These are phyloP conservation scores for Camelina sativa DNA, from an alignment of 345 rosid genomes.

Conservation along the genomic window DNA sequence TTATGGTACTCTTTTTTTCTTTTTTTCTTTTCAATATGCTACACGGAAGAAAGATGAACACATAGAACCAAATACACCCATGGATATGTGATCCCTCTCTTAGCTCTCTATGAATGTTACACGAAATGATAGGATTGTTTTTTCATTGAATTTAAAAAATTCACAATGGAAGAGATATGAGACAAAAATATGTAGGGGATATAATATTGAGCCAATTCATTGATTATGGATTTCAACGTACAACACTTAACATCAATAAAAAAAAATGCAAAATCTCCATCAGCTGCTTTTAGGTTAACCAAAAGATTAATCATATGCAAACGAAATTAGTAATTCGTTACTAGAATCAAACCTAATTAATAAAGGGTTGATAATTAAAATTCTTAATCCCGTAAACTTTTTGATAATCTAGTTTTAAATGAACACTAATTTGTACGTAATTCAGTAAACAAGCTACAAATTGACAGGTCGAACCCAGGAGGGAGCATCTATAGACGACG, in stretches of 20 bases:
- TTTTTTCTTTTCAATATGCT: no score
- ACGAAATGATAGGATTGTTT: neutral
- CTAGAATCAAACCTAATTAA: neutral
- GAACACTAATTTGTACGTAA: neutral
- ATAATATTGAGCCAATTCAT: neutral
- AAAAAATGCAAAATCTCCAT: neutral
- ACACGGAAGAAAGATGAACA: neutral
- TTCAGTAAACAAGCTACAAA: neutral
- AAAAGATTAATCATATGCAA: constrained; percentile 2
- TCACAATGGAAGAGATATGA: neutral
- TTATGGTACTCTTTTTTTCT: neutral
- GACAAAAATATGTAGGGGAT: neutral
- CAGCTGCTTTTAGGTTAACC: neutral
- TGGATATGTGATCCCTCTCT: neutral
- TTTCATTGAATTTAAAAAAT: neutral
- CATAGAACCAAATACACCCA: neutral
- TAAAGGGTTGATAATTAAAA: neutral
- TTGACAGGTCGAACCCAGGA: neutral
- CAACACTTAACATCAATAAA: neutral
- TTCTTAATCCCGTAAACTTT: neutral
- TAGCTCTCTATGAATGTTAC: neutral
- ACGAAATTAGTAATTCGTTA: neutral
- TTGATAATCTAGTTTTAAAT: neutral
- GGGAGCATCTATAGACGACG: neutral
- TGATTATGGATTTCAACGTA: neutral